Base-by-base conservation (phyloP, 2,329 filamentous ascomycete genomes). In the Aspergillus piperis region DNA sequence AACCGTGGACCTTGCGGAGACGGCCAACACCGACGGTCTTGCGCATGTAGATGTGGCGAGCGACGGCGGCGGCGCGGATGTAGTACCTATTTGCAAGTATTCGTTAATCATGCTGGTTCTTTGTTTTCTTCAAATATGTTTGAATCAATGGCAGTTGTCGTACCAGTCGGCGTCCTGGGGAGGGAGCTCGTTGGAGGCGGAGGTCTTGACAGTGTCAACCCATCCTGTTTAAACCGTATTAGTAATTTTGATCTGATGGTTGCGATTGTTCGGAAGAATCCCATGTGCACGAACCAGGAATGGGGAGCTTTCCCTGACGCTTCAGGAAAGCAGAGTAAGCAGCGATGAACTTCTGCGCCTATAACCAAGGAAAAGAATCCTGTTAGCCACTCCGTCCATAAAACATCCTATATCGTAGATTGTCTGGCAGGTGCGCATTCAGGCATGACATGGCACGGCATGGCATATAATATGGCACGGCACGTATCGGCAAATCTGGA, bases 151-250 rank as follows among this genome's bases (percentile, higher is more conserved):
- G 27, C 54, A 55, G 23, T 48, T 27, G 59, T 88, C 91, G 86
- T 88, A 96, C 95, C 95, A 99, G 88, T 99, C 95, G 79, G 93
- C 91, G 82, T 93, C 90, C 88, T 98, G 93, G 77, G 94, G 95
- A 77, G 94, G 94, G 74, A 99, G 90, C 86, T 99, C 95, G 84
- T 96, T 96, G 80, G 90, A 90, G 79, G 89, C 87, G 76, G 92
- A 94, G 73, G 94, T 97, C 90, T 99, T 99, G 85, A 98, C 95
- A 77, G 94, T 97, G 81, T 99, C 95, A 81, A 97, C 94, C 94
- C 94, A 98, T 86, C 92, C 92, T 96, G 55, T 44, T 25, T 7
- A 30, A 5, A 38, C 11, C 11, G 32, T 38, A 41, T 50, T 47
- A 62, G 49, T 47, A 30, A 30, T 8, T 59, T 36, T 32, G 21